phyloP scores from a whole-genome alignment of 2,329 filamentous ascomycete genomes.

The Scleromitrula shiraiana region DNA sequence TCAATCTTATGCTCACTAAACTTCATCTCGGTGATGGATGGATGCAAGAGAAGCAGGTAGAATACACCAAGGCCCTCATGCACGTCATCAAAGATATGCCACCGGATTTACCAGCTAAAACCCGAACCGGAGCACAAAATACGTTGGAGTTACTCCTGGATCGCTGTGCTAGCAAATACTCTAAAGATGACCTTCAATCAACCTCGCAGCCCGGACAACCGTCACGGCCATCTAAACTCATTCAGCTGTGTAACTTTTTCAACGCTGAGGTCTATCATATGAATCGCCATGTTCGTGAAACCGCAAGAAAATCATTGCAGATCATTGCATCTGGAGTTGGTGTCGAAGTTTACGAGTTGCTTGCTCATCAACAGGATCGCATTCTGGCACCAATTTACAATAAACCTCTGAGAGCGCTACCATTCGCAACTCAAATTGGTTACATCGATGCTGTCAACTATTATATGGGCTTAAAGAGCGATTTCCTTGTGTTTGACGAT shows the following conservation, averaged over 20 bases:
- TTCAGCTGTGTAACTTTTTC: slow-evolving; percentile 74
- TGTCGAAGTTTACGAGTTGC: slow-evolving; percentile 77
- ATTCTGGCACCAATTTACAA: slow-evolving; percentile 88
- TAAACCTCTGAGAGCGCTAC: slow-evolving; percentile 86
- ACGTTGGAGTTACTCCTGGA: slow-evolving; percentile 74
- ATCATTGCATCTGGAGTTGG: slow-evolving; percentile 73
- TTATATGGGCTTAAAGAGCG: slow-evolving; percentile 79
- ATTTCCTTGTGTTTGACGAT: slow-evolving; percentile 88
- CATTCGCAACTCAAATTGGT: slow-evolving; percentile 92
- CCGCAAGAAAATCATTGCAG: slow-evolving; percentile 77
- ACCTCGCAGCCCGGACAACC: slow-evolving; percentile 45
- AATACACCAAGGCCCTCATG: slow-evolving; percentile 84
- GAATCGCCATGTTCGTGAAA: slow-evolving; percentile 89
- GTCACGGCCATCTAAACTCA: slow-evolving; percentile 57
- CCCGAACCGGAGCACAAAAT: slow-evolving; percentile 71
- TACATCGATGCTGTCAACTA: slow-evolving; percentile 98
- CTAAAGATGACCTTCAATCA: slow-evolving; percentile 65
- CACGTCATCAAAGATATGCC: slow-evolving; percentile 99
- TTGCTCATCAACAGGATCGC: slow-evolving; percentile 83
- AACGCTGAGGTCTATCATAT: slow-evolving; percentile 88
- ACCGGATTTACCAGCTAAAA: slow-evolving; percentile 83
- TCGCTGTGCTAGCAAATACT: slow-evolving; percentile 69
- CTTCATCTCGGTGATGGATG: slow-evolving; percentile 77
- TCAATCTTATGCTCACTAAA: slow-evolving; percentile 78
- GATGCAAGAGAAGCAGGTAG: slow-evolving; percentile 73